Percentiles rank a stretch among this genome's conserved stretches.
phyloP scores from a whole-genome alignment of 1,284 basidiomycete genomes.

The Malassezia cuniculi region DNA sequence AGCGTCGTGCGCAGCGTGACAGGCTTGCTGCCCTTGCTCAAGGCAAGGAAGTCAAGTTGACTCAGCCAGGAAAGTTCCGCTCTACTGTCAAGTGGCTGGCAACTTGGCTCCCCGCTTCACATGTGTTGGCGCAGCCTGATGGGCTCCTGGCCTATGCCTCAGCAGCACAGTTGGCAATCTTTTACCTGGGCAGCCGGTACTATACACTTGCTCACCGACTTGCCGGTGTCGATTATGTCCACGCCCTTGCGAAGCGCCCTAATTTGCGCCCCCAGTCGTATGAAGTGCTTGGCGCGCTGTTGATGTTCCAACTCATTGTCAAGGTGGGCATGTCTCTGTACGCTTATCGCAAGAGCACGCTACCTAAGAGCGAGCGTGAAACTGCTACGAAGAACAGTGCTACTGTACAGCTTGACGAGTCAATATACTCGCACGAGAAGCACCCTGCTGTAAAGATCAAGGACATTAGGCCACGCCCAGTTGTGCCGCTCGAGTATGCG shows the following conservation, averaged over 20 bases:
- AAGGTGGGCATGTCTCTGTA: slow-evolving; percentile 16
- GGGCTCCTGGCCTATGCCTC: slow-evolving; percentile 26
- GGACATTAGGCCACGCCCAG: neutral
- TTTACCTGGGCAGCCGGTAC: slow-evolving; percentile 46
- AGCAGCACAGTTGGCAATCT: slow-evolving; percentile 44
- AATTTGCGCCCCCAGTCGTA: slow-evolving; percentile 36
- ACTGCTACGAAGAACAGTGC: slow-evolving; percentile 13
- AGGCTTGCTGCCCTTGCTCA: slow-evolving; percentile 4
- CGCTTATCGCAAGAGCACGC: slow-evolving; percentile 17
- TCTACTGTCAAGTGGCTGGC: slow-evolving; percentile 14
- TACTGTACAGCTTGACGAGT: slow-evolving; percentile 12
- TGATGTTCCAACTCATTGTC: slow-evolving; percentile 37
- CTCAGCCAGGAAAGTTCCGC: slow-evolving; percentile 7
- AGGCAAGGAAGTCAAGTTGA: neutral
- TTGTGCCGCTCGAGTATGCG: slow-evolving; percentile 14
- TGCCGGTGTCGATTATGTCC: slow-evolving; percentile 37
- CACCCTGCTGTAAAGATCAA: neutral
- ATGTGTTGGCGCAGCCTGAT: slow-evolving; percentile 30
- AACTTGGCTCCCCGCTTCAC: slow-evolving; percentile 30
- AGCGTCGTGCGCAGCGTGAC: slow-evolving; percentile 15
- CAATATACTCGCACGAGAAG: slow-evolving; percentile 10
- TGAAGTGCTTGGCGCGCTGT: slow-evolving; percentile 44
- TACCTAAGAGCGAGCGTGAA: slow-evolving; percentile 31
- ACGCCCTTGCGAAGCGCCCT: slow-evolving; percentile 18
- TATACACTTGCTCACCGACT: slow-evolving; percentile 43